These are phyloP conservation scores for Bipolaris zeicola DNA, from an alignment of 2,329 filamentous ascomycete genomes.

Conservation along the genomic window DNA sequence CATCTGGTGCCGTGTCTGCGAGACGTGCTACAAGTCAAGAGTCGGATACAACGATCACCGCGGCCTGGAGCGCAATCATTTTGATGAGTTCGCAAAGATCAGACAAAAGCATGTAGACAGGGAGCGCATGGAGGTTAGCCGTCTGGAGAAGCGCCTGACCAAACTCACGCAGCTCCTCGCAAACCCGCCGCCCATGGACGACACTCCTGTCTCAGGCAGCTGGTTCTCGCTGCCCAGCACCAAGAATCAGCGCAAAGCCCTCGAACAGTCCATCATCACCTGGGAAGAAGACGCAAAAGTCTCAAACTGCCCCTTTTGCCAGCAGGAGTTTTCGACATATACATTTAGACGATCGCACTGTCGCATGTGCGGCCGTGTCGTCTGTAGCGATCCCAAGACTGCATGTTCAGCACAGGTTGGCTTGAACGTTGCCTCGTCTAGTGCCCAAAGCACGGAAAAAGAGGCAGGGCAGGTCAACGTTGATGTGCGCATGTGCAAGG, in stretches of 20 bases:
- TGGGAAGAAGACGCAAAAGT: conserved; percentile 94
- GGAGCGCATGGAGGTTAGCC: conserved; percentile 82
- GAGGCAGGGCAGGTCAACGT: conserved; percentile 66
- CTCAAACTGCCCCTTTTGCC: conserved; percentile 84
- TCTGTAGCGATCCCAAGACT: conserved; percentile 86
- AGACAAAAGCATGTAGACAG: conserved; percentile 81
- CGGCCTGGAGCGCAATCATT: conserved; percentile 73
- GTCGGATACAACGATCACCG: conserved; percentile 93
- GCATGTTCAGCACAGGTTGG: conserved; percentile 84
- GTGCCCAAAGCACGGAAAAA: conserved; percentile 49
- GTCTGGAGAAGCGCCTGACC: conserved; percentile 88
- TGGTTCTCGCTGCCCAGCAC: conserved; percentile 63
- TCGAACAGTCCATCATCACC: conserved; percentile 90
- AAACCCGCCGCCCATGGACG: conserved; percentile 69
- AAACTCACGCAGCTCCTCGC: conserved; percentile 85
- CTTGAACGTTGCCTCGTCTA: conserved; percentile 69
- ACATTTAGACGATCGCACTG: conserved; percentile 94
- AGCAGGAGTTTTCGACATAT: conserved; percentile 93
- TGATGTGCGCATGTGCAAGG: conserved; percentile 89
- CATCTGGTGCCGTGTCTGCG: conserved; percentile 92
- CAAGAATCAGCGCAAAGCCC: conserved; percentile 74
- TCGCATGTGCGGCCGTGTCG: conserved; percentile 87
- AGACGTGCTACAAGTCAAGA: conserved; percentile 98
- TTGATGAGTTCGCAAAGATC: conserved; percentile 69
- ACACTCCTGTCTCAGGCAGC: conserved; percentile 55